Conservation (phyloP, 2,329 filamentous ascomycete species). For the Chlorencoelia australis region DNA sequence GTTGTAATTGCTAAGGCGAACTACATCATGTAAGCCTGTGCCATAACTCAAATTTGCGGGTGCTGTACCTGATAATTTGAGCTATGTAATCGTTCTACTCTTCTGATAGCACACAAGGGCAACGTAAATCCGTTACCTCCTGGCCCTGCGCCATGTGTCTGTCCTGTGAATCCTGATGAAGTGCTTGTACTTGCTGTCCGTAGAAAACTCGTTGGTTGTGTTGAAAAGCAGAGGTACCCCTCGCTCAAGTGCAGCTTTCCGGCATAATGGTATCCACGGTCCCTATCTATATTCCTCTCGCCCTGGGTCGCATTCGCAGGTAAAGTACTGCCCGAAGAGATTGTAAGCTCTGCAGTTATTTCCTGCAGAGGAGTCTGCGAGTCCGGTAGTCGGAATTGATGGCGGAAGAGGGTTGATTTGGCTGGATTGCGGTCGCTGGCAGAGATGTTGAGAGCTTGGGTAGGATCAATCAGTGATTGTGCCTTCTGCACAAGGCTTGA, state of each 20-base stretch:
- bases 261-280: slow-evolving; percentile 76
- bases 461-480: slow-evolving; percentile 87
- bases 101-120: slow-evolving; percentile 79
- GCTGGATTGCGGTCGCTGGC: slow-evolving; percentile 73
- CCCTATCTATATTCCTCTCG: slow-evolving; percentile 54
- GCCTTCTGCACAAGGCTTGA: slow-evolving; percentile 89
- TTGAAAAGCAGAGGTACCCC: slow-evolving; percentile 92
- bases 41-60: neutral
- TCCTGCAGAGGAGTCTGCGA: slow-evolving; percentile 91
- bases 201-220: slow-evolving; percentile 78
- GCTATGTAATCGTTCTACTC: slow-evolving; percentile 87
- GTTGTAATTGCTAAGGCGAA: slow-evolving; percentile 93
- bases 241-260: slow-evolving; percentile 92
- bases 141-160: slow-evolving; percentile 86
- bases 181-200: slow-evolving; percentile 68
- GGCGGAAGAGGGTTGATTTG: slow-evolving; percentile 86
- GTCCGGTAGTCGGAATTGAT: slow-evolving; percentile 89
- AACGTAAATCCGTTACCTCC: slow-evolving; percentile 94
- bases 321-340: slow-evolving; percentile 48
- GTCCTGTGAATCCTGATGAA: slow-evolving; percentile 78
- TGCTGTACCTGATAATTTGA: slow-evolving; percentile 62
- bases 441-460: slow-evolving; percentile 62
- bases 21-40: slow-evolving; percentile 29
- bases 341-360: slow-evolving; percentile 90
- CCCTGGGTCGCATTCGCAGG: slow-evolving; percentile 53